Evolutionary conservation across 768 basidiomycete genomes (phyloP).

Genomic region (Cytidiella melzeri): DNA sequence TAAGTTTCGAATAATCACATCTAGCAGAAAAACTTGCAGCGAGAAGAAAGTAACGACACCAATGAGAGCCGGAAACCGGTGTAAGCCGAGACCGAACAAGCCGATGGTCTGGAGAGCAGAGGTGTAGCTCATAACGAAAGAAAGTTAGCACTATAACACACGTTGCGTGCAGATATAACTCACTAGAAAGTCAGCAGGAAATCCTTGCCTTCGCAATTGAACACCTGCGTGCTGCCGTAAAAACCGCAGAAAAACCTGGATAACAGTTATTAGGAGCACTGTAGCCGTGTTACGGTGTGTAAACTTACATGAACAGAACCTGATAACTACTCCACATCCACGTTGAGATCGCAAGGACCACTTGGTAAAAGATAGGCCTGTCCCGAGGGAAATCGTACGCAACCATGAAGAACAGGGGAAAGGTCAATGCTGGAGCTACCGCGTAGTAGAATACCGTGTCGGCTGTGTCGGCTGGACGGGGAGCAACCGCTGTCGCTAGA

Average conservation of each 20-base stretch:
- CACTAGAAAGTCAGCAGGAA: constrained; percentile 34
- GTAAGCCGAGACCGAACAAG: constrained; percentile 62
- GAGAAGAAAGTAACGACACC: constrained; percentile 53
- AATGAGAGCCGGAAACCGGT: constrained; percentile 58
- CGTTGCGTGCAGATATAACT: too few species aligned
- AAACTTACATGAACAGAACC: constrained; percentile 39
- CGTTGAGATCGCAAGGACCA: constrained; percentile 45
- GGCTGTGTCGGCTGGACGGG: constrained; percentile 34
- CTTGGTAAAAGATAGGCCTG: constrained; percentile 52
- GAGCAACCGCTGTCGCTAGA: constrained; percentile 49
- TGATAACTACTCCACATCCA: constrained; percentile 65
- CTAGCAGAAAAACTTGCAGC: constrained; percentile 31
- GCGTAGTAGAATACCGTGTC: constrained; percentile 63
- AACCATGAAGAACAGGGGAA: constrained; percentile 62
- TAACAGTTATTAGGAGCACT: not conserved
- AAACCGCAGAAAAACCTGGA: constrained; percentile 38
- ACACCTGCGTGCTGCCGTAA: constrained; percentile 27
- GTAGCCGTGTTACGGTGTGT: not conserved
- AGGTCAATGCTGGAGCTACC: constrained; percentile 51
- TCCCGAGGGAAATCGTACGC: constrained; percentile 69
- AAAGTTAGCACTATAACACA: too few species aligned
- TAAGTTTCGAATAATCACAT: not conserved
- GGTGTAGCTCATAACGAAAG: constrained; percentile 20
- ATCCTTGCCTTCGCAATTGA: constrained; percentile 37
- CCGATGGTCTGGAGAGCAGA: constrained; percentile 51